These are phyloP conservation scores for Diophrys sp. DNA, from an alignment of 73 alveolate species.

Conservation along the genomic window DNA sequence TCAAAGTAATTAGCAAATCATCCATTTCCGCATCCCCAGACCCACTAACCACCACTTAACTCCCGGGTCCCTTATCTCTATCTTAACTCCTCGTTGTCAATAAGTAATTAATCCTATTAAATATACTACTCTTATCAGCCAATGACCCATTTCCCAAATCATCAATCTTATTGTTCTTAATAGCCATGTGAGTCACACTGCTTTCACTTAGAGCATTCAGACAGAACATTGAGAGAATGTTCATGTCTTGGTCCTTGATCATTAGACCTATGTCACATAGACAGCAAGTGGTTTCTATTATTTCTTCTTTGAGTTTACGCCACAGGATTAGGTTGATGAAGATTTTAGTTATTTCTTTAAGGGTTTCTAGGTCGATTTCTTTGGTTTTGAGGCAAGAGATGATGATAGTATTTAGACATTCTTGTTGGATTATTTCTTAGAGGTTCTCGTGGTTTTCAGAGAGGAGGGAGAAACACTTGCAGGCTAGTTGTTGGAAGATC, in stretches of 20 bases:
- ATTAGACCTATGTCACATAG: slow-evolving; percentile 60
- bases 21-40: slow-evolving; percentile 26
- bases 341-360: slow-evolving; percentile 50
- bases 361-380: slow-evolving; percentile 59
- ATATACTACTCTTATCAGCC: background rate
- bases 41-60: no score
- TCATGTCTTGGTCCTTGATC: slow-evolving; percentile 57
- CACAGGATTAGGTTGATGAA: slow-evolving; percentile 53
- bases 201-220: slow-evolving; percentile 54
- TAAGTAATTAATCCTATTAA: slow-evolving; percentile 19
- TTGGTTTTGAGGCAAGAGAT: slow-evolving; percentile 50
- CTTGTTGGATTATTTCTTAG: slow-evolving; percentile 36
- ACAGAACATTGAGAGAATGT: slow-evolving; percentile 53
- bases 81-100: no score
- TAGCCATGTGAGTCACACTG: slow-evolving; percentile 22
- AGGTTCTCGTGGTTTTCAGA: slow-evolving; percentile 58
- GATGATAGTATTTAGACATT: slow-evolving; percentile 47
- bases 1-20: slow-evolving; percentile 24
- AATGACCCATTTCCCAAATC: slow-evolving; percentile 4
- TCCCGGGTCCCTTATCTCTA: no score
- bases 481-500: slow-evolving; percentile 50
- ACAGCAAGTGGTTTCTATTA: slow-evolving; percentile 53
- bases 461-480: slow-evolving; percentile 60
- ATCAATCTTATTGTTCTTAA: slow-evolving; percentile 10
- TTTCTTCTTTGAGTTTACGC: slow-evolving; percentile 49